phyloP scores from a whole-genome alignment of 2,329 filamentous ascomycete genomes.

The Penicillium verrucosum region DNA sequence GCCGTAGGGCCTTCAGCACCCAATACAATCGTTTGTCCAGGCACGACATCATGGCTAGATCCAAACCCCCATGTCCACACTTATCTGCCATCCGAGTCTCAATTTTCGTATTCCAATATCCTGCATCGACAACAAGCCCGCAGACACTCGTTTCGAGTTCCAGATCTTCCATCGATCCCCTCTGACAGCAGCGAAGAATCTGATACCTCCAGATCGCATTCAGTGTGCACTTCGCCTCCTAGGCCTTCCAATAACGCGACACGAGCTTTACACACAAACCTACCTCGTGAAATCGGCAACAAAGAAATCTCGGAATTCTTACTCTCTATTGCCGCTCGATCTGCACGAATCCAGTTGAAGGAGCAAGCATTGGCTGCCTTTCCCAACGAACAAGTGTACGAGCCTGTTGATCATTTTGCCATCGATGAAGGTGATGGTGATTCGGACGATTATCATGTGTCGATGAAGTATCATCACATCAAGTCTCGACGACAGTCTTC shows the following conservation, averaged over 20 bases:
- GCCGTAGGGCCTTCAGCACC: conserved; percentile 4
- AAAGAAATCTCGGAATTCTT: conserved; percentile 73
- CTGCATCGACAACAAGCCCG: conserved; percentile 37
- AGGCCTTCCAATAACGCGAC: conserved; percentile 31
- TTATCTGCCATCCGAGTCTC: conserved; percentile 53
- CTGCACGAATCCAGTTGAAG: conserved; percentile 74
- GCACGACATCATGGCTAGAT: conserved; percentile 16
- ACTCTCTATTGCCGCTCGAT: conserved; percentile 72
- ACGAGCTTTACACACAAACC: conserved; percentile 29
- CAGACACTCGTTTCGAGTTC: conserved; percentile 59
- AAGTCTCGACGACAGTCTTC: conserved; percentile 44
- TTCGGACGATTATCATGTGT: conserved; percentile 28
- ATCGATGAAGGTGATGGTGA: conserved; percentile 42
- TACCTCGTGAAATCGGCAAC: conserved; percentile 61
- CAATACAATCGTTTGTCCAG: background rate
- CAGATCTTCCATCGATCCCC: conserved; percentile 59
- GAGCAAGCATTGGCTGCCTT: conserved; percentile 56
- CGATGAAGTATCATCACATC: conserved; percentile 26
- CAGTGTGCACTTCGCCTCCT: conserved; percentile 41
- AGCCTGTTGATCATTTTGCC: conserved; percentile 48
- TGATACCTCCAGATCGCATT: conserved; percentile 41
- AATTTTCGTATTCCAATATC: conserved; percentile 45
- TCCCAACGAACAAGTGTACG: conserved; percentile 48
- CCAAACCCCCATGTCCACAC: conserved; percentile 46
- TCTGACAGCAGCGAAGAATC: conserved; percentile 57